A percentile compares a stretch with the other conserved stretches of the same genome.
phyloP scores from a whole-genome alignment of 2,329 filamentous ascomycete genomes.

The Ceratocystis harringtonii region DNA sequence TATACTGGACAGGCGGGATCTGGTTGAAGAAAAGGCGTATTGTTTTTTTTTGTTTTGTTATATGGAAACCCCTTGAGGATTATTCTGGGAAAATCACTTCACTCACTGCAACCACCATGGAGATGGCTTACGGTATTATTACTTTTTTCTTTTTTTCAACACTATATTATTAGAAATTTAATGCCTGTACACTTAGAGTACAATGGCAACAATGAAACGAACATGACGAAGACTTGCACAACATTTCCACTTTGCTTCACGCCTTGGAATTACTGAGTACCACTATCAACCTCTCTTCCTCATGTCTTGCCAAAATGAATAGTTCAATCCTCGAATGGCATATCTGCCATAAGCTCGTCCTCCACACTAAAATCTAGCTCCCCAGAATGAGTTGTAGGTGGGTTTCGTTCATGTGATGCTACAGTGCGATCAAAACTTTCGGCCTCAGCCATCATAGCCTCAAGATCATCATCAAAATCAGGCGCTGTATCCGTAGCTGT shows the following conservation, averaged over 20 bases:
- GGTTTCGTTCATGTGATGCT: neutral
- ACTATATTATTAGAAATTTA: slow-evolving; percentile 4
- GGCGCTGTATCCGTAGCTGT: slow-evolving; percentile 26
- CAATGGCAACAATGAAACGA: slow-evolving; percentile 11
- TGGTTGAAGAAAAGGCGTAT: neutral
- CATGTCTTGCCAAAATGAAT: neutral
- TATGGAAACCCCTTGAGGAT: neutral
- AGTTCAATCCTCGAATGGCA: slow-evolving; percentile 23
- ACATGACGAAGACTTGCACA: slow-evolving; percentile 4
- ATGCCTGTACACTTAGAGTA: neutral
- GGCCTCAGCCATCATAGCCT: slow-evolving; percentile 39
- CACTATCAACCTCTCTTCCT: neutral
- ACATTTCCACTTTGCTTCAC: neutral
- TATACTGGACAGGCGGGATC: neutral
- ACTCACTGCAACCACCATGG: slow-evolving; percentile 9
- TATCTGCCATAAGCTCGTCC: slow-evolving; percentile 52
- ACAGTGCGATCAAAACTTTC: slow-evolving; percentile 22
- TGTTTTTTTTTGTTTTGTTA: slow-evolving; percentile 9
- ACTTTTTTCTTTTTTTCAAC: neutral
- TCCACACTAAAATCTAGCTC: slow-evolving; percentile 42
- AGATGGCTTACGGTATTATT: slow-evolving; percentile 9
- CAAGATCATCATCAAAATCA: slow-evolving; percentile 28
- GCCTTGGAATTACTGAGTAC: neutral
- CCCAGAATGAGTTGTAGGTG: slow-evolving; percentile 16
- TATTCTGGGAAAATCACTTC: neutral